These are phyloP conservation scores for Dactylellina leptospora DNA, from an alignment of 2,329 filamentous ascomycete species.

Conservation along the genomic window DNA sequence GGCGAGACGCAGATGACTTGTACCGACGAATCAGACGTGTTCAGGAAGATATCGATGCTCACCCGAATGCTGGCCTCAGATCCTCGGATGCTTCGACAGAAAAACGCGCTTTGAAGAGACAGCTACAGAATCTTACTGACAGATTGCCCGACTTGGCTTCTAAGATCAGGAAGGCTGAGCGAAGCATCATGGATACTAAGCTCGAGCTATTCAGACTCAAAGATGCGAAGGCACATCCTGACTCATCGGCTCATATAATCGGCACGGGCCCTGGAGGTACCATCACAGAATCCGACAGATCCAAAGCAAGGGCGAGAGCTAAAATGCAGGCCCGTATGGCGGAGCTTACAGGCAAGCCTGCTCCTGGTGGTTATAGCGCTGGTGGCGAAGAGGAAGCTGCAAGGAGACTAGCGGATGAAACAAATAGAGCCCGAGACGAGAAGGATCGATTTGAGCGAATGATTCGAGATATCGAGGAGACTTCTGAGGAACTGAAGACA, in stretches of 20 bases:
- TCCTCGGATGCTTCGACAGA: slow-evolving; percentile 87
- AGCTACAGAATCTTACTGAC: slow-evolving; percentile 87
- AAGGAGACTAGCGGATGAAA: slow-evolving; percentile 89
- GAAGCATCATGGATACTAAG: slow-evolving; percentile 88
- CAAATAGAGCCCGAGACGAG: slow-evolving; percentile 78
- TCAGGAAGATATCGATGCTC: slow-evolving; percentile 92
- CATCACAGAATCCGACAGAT: slow-evolving; percentile 89
- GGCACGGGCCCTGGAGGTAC: slow-evolving; percentile 90
- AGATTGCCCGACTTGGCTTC: slow-evolving; percentile 91
- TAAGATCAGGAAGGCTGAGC: slow-evolving; percentile 87
- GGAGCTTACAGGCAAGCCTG: slow-evolving; percentile 84
- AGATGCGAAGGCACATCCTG: slow-evolving; percentile 90
- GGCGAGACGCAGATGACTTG: slow-evolving; percentile 89
- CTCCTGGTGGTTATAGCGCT: slow-evolving; percentile 65
- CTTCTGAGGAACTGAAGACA: slow-evolving; percentile 84
- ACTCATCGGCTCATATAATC: slow-evolving; percentile 80
- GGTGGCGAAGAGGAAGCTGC: slow-evolving; percentile 73
- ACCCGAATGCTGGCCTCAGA: slow-evolving; percentile 78
- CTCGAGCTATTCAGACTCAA: slow-evolving; percentile 91
- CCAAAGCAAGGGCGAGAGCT: slow-evolving; percentile 93
- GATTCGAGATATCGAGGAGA: slow-evolving; percentile 96
- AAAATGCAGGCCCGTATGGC: slow-evolving; percentile 99
- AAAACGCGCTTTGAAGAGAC: slow-evolving; percentile 82
- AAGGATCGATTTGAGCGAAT: slow-evolving; percentile 94
- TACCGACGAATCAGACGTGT: slow-evolving; percentile 90